Conservation (phyloP, 768 basidiomycete species). For the Polyporus arcularius region DNA sequence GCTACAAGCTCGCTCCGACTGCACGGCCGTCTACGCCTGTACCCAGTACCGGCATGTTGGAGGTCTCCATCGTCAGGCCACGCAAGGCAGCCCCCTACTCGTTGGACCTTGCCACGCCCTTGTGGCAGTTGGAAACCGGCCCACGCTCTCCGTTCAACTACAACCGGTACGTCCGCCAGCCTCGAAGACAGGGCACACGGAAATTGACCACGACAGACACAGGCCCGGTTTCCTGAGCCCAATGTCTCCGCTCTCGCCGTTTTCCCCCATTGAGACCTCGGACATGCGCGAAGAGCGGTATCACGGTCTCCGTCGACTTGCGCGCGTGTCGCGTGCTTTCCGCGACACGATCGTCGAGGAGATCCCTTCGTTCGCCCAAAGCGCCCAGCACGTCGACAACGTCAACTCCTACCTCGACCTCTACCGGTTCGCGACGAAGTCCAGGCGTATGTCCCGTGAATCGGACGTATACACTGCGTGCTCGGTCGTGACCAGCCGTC, state of each 20-base stretch:
- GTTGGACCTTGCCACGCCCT: constrained; percentile 7
- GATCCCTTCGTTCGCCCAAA: constrained; percentile 14
- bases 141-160: constrained; percentile 13
- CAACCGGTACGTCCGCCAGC: constrained; percentile 5
- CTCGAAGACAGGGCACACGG: too few species aligned
- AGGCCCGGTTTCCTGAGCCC: constrained; percentile 14
- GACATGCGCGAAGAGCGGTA: constrained; percentile 13
- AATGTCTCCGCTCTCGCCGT: constrained; percentile 5
- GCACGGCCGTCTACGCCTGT: background rate
- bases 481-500: background rate
- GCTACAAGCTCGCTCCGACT: constrained; percentile 6
- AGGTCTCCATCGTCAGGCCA: background rate
- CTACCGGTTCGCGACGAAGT: constrained; percentile 22
- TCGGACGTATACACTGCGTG: constrained; percentile 11
- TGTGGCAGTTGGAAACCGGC: background rate
- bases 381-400: constrained; percentile 20
- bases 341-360: constrained; percentile 18
- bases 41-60: background rate
- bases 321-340: constrained; percentile 14
- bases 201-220: background rate
- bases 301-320: constrained; percentile 14
- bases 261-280: constrained; percentile 15
- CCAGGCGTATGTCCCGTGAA: background rate
- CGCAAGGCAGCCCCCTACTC: constrained; percentile 6
- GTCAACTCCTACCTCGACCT: constrained; percentile 29